Conservation (phyloP, 257 asterid species). For the Petunia secreta region DNA sequence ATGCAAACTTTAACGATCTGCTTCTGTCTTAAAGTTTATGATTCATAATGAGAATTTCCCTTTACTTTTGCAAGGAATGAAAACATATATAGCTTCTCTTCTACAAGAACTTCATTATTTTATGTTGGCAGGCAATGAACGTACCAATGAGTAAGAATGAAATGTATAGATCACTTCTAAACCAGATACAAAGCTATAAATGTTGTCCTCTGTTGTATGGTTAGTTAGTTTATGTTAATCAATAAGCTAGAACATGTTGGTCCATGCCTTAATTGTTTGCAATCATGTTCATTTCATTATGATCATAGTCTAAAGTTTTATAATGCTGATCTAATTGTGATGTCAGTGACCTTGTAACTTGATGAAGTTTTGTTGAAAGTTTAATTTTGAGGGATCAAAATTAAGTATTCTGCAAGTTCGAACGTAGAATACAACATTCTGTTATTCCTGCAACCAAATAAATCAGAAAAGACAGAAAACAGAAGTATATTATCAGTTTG, state of each 20-base stretch:
- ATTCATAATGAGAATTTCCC: slow-evolving; percentile 16
- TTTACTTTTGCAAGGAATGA: not conserved
- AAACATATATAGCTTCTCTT: not conserved
- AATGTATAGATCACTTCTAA: slow-evolving; percentile 2
- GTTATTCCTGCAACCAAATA: too few species aligned
- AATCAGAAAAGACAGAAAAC: too few species aligned
- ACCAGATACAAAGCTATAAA: not conserved
- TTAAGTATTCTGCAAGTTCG: too few species aligned
- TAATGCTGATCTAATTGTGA: not conserved
- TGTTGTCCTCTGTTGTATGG: not conserved
- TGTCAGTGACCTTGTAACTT: not conserved
- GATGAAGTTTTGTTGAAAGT: not conserved
- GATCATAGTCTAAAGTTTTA: not conserved
- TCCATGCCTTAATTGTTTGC: slow-evolving; percentile 1
- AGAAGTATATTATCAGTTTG: too few species aligned
- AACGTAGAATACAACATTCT: too few species aligned
- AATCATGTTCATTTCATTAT: not conserved
- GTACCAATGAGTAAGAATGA: not conserved
- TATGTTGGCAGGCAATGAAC: slow-evolving; percentile 10
- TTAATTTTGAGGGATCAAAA: too few species aligned
- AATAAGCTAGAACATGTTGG: not conserved
- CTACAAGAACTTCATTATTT: not conserved
- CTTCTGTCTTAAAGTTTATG: not conserved
- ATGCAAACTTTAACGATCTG: too few species aligned
- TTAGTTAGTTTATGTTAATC: not conserved